Evolutionary conservation across 495 filamentous ascomycete genomes (phyloP).

Genomic region (Aspergillus avenaceus): DNA sequence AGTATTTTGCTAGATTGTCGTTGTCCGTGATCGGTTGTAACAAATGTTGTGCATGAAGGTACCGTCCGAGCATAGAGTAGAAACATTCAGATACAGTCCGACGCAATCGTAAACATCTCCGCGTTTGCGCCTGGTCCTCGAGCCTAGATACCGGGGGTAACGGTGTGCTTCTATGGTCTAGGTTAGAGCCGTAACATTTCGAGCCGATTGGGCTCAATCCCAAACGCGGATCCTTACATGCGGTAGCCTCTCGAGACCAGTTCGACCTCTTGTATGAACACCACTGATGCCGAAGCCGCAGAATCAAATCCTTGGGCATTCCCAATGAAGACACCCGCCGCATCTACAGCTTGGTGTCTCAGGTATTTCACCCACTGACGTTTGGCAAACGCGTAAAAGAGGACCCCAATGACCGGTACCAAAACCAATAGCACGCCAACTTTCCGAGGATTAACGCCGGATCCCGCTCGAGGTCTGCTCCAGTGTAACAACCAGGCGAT

Average conservation of each 20-base stretch:
- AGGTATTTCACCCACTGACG: slow-evolving; percentile 84
- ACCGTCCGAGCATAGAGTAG: slow-evolving; percentile 62
- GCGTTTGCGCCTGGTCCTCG: slow-evolving; percentile 71
- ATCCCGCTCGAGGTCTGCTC: slow-evolving; percentile 38
- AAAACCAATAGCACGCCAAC: slow-evolving; percentile 56
- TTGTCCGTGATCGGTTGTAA: slow-evolving; percentile 71
- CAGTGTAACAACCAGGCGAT: slow-evolving; percentile 73
- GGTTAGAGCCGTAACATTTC: slow-evolving; percentile 30
- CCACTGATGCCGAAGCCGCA: slow-evolving; percentile 71
- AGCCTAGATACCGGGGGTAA: slow-evolving; percentile 79
- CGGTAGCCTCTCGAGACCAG: slow-evolving; percentile 90
- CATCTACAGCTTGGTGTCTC: slow-evolving; percentile 69
- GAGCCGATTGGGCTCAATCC: background rate
- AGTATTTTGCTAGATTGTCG: slow-evolving; percentile 80
- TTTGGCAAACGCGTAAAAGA: slow-evolving; percentile 68
- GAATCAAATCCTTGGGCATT: slow-evolving; percentile 81
- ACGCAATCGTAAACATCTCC: slow-evolving; percentile 75
- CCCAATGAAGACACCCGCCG: slow-evolving; percentile 67
- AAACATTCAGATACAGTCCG: slow-evolving; percentile 66
- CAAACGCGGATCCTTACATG: too few species aligned
- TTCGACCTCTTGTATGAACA: slow-evolving; percentile 93
- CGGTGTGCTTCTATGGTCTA: slow-evolving; percentile 65
- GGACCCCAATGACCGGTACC: slow-evolving; percentile 48
- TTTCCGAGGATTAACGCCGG: slow-evolving; percentile 37
- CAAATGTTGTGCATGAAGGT: slow-evolving; percentile 59